Percentiles rank a stretch among this genome's conserved stretches.
phyloP scores from a whole-genome alignment of 148 eudicot genomes.

The Silene conica region DNA sequence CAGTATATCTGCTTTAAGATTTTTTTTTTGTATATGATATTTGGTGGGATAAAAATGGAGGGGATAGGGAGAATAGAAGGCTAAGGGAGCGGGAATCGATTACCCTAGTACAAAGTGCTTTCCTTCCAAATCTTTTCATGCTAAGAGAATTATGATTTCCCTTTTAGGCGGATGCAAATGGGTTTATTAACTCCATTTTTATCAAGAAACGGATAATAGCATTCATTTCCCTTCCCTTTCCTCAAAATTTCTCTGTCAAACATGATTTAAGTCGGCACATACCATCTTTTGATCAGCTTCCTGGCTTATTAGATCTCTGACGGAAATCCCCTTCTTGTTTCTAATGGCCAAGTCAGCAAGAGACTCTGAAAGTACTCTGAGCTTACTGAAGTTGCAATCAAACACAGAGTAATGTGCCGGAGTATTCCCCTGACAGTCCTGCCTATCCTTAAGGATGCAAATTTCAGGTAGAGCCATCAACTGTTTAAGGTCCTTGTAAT shows the following conservation, averaged over 20 bases:
- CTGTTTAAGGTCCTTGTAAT: neutral
- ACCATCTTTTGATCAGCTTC: neutral
- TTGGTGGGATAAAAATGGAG: no score
- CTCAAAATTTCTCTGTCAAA: no score
- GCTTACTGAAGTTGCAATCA: neutral
- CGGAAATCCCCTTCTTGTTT: neutral
- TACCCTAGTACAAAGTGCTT: no score
- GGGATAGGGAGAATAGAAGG: no score
- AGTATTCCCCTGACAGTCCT: slow-evolving; percentile 14
- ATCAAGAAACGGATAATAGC: no score
- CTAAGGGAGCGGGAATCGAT: no score
- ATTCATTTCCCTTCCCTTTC: no score
- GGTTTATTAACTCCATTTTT: no score
- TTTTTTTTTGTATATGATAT: no score
- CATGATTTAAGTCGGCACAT: neutral
- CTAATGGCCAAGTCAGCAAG: neutral
- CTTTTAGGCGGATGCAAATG: no score
- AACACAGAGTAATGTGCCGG: neutral
- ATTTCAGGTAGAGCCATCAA: neutral
- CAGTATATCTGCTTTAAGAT: neutral
- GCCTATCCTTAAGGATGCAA: neutral
- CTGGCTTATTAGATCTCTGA: neutral
- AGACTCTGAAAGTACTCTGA: neutral
- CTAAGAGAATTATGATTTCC: no score
- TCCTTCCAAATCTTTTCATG: no score